phyloP scores from a whole-genome alignment of 768 basidiomycete species.

The Trametes punicea region DNA sequence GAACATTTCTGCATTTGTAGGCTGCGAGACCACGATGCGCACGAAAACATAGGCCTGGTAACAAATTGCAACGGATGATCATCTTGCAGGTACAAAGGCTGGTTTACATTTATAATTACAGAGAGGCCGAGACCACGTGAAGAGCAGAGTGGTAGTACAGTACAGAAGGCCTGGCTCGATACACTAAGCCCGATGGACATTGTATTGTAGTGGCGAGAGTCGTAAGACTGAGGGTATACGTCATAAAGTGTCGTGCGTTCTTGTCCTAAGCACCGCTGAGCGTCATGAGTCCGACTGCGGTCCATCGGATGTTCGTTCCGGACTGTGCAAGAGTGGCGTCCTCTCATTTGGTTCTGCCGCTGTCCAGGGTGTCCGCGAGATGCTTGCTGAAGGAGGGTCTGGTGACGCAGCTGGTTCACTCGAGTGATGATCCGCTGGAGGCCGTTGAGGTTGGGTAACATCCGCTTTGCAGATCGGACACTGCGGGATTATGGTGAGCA shows the following conservation, averaged over 20 bases:
- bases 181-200: neutral
- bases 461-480: constrained; percentile 93
- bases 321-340: constrained; percentile 9
- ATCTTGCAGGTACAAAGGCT: neutral
- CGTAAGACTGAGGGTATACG: constrained; percentile 6
- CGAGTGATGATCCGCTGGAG: neutral
- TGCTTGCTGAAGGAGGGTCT: neutral
- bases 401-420: neutral
- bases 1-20: too few species aligned
- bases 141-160: neutral
- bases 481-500: constrained; percentile 35
- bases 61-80: too few species aligned
- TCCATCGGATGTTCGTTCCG: constrained; percentile 1
- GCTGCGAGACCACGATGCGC: neutral
- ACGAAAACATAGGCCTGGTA: too few species aligned
- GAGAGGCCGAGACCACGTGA: neutral
- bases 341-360: neutral
- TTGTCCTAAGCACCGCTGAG: neutral
- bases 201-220: constrained; percentile 1
- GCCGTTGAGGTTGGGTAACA: constrained; percentile 54
- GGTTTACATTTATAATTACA: neutral
- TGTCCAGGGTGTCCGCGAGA: neutral
- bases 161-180: neutral
- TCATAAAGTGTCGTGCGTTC: neutral
- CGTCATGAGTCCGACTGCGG: neutral